Evolutionary conservation across 371 early-diverging fungal genomes (phyloP).

Genomic region (Mucor velutinosus): DNA sequence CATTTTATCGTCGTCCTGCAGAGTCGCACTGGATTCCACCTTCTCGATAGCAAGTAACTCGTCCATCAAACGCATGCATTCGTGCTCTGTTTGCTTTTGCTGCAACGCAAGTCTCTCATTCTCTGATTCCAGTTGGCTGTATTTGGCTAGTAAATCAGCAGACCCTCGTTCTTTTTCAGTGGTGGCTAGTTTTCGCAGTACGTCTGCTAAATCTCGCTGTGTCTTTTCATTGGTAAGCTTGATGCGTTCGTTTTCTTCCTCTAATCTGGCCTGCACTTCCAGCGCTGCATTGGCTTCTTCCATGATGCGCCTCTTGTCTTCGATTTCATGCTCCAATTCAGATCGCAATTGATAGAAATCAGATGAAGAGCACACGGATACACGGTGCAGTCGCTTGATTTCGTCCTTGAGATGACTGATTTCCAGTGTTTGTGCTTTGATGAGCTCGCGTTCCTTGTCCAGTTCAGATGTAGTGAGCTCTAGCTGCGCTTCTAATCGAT

Average conservation of each 20-base stretch:
- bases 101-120: constrained; percentile 33
- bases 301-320: constrained; percentile 35
- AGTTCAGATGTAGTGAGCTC: constrained; percentile 43
- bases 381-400: constrained; percentile 34
- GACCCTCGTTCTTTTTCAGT: constrained; percentile 4
- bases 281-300: constrained; percentile 31
- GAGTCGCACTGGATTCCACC: constrained; percentile 8
- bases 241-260: constrained; percentile 40
- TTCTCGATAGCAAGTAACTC: constrained; percentile 51
- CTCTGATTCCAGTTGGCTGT: constrained; percentile 6
- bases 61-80: constrained; percentile 72
- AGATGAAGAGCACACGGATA: constrained; percentile 7
- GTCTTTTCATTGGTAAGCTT: constrained; percentile 31
- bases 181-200: constrained; percentile 16
- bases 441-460: constrained; percentile 36
- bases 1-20: not conserved
- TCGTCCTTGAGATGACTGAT: constrained; percentile 37
- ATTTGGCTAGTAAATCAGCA: not conserved
- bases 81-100: constrained; percentile 66
- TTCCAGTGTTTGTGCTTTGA: constrained; percentile 24
- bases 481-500: constrained; percentile 50
- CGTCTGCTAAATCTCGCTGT: constrained; percentile 35
- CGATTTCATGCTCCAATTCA: constrained; percentile 30
- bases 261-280: constrained; percentile 27
- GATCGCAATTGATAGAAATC: constrained; percentile 23